Conservation (phyloP, 805 yeast genomes). For the Lachancea quebecensis region DNA sequence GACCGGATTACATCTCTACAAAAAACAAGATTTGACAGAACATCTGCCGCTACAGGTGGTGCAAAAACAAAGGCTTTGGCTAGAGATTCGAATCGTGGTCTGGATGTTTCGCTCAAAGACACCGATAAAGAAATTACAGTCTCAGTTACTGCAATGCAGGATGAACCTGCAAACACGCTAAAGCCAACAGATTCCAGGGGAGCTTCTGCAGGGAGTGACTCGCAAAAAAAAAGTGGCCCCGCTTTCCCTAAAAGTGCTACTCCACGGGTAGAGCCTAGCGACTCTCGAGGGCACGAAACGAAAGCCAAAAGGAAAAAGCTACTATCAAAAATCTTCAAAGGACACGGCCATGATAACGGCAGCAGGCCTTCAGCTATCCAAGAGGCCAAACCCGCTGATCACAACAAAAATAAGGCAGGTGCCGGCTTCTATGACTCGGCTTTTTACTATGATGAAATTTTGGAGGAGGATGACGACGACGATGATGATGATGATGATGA, state of each 20-base stretch:
- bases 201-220: no score
- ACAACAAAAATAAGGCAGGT: neutral
- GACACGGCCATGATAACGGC: neutral
- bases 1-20: slow-evolving; percentile 1
- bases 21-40: slow-evolving; percentile 3
- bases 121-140: no score
- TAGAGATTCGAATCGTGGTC: neutral
- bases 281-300: slow-evolving; percentile 1
- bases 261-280: neutral
- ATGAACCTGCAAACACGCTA: no score
- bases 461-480: slow-evolving; percentile 30
- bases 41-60: neutral
- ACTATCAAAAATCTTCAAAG: slow-evolving; percentile 16
- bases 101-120: neutral
- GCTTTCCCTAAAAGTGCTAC: neutral
- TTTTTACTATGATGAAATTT: slow-evolving; percentile 23
- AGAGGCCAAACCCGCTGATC: slow-evolving; percentile 4
- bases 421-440: slow-evolving; percentile 8
- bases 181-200: no score
- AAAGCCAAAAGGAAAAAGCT: slow-evolving; percentile 15
- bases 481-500: slow-evolving; percentile 30
- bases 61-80: neutral
- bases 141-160: no score
- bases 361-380: slow-evolving; percentile 3
- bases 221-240: no score